A percentile compares a stretch with the other conserved stretches of the same genome.
These are phyloP conservation scores for Solanum hybrid DNA, from an alignment of 305 asterid genomes.

Conservation along the genomic window DNA sequence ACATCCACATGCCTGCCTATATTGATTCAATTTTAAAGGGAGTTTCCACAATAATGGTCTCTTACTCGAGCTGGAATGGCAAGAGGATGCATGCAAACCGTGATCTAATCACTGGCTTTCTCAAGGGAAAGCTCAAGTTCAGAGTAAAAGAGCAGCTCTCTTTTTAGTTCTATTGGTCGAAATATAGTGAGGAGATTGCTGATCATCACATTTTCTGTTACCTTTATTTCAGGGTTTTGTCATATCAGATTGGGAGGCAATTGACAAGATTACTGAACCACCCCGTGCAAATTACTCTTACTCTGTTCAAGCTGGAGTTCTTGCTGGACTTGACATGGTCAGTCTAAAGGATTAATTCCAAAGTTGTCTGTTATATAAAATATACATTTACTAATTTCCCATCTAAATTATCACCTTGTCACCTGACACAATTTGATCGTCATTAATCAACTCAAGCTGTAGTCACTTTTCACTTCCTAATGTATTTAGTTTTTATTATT, in stretches of 20 bases:
- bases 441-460: not conserved
- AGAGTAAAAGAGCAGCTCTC: slow-evolving; percentile 7
- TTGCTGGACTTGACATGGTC: slow-evolving; percentile 33
- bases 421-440: not conserved
- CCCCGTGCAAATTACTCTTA: slow-evolving; percentile 24
- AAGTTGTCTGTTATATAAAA: not conserved
- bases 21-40: slow-evolving; percentile 24
- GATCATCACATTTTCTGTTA: not conserved
- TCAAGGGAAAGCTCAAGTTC: slow-evolving; percentile 26
- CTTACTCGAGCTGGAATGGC: slow-evolving; percentile 41
- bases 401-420: not conserved
- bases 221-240: slow-evolving; percentile 22
- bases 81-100: slow-evolving; percentile 29
- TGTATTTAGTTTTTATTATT: not conserved
- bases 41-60: slow-evolving; percentile 27
- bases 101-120: slow-evolving; percentile 20
- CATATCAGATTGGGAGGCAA: slow-evolving; percentile 24
- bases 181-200: not conserved
- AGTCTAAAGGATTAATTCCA: not conserved
- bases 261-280: slow-evolving; percentile 24
- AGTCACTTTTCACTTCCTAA: not conserved
- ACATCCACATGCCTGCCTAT: slow-evolving; percentile 32
- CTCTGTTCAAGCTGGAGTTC: slow-evolving; percentile 24
- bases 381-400: not conserved
- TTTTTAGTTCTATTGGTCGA: not conserved